A percentile compares a stretch with the other conserved stretches of the same genome.
phyloP scores from a whole-genome alignment of 306 rosid species.

The Fragaria vesca region DNA sequence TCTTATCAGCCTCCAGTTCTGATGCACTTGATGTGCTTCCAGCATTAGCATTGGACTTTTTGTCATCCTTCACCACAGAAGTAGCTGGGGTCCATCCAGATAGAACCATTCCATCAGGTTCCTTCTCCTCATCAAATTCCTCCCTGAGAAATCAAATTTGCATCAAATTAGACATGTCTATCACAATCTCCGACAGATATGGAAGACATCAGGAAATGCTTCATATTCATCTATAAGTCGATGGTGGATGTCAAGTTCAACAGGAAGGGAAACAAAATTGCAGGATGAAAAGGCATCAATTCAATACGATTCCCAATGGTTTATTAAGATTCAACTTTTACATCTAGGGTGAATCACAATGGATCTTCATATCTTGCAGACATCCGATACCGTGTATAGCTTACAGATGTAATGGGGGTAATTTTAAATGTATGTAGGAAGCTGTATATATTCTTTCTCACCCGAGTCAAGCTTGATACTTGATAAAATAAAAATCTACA shows the following conservation, averaged over 20 bases:
- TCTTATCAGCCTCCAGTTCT: slow-evolving; percentile 34
- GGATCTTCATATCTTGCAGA: background rate
- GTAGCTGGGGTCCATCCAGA: slow-evolving; percentile 80
- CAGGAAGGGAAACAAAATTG: background rate
- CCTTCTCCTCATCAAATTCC: slow-evolving; percentile 97
- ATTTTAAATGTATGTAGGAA: background rate
- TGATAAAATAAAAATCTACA: background rate
- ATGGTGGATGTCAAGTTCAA: background rate
- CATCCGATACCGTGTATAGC: background rate
- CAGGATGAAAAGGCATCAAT: background rate
- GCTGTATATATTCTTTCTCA: background rate
- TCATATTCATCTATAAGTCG: background rate
- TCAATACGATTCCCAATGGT: background rate
- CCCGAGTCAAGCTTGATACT: slow-evolving; percentile 1
- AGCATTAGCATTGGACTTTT: slow-evolving; percentile 53
- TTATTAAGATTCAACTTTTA: background rate
- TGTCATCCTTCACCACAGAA: slow-evolving; percentile 44
- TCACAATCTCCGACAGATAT: background rate
- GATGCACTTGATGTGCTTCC: slow-evolving; percentile 47
- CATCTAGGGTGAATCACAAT: background rate
- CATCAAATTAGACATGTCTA: background rate
- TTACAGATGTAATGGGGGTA: background rate
- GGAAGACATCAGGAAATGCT: background rate
- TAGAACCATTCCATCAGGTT: slow-evolving; percentile 94
- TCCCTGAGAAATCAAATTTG: slow-evolving; percentile 44